These are phyloP conservation scores for Artemisia princeps DNA, from an alignment of 140 eudicot species.

Conservation along the genomic window DNA sequence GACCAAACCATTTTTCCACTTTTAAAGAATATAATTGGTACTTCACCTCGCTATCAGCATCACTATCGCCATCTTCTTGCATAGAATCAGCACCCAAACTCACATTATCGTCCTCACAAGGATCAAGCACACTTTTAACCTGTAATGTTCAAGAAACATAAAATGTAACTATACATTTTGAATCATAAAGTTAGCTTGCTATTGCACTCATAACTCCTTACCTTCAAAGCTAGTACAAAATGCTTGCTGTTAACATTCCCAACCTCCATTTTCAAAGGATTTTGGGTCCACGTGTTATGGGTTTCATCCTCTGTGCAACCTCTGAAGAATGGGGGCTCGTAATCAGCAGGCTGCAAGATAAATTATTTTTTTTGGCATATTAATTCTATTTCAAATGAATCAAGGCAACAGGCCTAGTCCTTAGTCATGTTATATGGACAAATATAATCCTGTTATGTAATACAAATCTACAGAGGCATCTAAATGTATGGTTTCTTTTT, in stretches of 20 bases:
- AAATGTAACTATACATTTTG: background rate
- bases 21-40: background rate
- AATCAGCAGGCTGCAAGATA: conserved; percentile 75
- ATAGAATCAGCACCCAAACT: conserved; percentile 76
- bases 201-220: conserved; percentile 23
- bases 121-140: conserved; percentile 95
- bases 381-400: conserved; percentile 4
- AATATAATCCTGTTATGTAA: background rate
- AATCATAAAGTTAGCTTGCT: background rate
- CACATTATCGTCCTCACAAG: conserved; percentile 79
- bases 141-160: conserved; percentile 23
- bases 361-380: background rate
- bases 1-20: background rate
- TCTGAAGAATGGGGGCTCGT: conserved; percentile 96
- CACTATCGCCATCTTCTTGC: conserved; percentile 53
- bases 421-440: background rate
- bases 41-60: conserved; percentile 77
- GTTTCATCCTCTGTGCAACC: conserved; percentile 82
- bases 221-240: conserved; percentile 83
- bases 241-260: conserved; percentile 98
- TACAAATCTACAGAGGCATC: conserved; percentile 6
- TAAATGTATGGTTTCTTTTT: background rate
- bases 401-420: background rate
- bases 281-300: conserved; percentile 63
- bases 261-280: conserved; percentile 87